phyloP scores from a whole-genome alignment of 371 early-diverging fungal genomes.

The Rhizopus stolonifer region DNA sequence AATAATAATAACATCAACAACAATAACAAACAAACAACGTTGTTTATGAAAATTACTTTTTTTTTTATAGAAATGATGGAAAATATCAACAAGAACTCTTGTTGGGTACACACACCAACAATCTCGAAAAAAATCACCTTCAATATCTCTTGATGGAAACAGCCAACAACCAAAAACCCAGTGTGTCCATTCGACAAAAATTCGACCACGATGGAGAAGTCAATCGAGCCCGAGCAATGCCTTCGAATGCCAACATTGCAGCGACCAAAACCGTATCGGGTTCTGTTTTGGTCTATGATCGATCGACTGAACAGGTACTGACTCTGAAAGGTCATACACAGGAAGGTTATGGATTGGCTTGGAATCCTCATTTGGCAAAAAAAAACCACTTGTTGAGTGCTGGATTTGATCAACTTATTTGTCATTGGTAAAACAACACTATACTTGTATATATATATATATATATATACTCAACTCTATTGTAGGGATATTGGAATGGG shows the following conservation, averaged over 20 bases:
- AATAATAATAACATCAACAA: background rate
- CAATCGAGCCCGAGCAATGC: conserved; percentile 94
- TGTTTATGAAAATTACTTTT: no score
- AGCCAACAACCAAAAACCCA: conserved; percentile 59
- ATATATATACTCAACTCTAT: no score
- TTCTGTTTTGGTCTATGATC: conserved; percentile 94
- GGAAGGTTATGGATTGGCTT: conserved; percentile 91
- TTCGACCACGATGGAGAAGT: conserved; percentile 96
- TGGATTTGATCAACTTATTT: conserved; percentile 85
- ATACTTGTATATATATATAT: conserved; percentile 7
- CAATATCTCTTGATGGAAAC: conserved; percentile 89
- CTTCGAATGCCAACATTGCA: conserved; percentile 88
- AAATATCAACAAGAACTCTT: conserved; percentile 81
- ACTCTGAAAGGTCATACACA: conserved; percentile 85
- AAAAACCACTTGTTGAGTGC: conserved; percentile 74
- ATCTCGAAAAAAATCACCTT: conserved; percentile 91
- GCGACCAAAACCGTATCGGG: conserved; percentile 92
- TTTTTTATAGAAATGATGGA: conserved; percentile 12
- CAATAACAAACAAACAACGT: background rate
- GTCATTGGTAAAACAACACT: conserved; percentile 64
- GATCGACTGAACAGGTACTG: conserved; percentile 53
- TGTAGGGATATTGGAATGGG: conserved; percentile 37
- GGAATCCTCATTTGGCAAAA: conserved; percentile 65
- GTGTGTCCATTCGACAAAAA: conserved; percentile 66
- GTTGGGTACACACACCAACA: conserved; percentile 97